A percentile compares a stretch with the other conserved stretches of the same genome.
Conservation (phyloP, 495 filamentous ascomycete genomes). For the Chaetomidium leptoderma region DNA sequence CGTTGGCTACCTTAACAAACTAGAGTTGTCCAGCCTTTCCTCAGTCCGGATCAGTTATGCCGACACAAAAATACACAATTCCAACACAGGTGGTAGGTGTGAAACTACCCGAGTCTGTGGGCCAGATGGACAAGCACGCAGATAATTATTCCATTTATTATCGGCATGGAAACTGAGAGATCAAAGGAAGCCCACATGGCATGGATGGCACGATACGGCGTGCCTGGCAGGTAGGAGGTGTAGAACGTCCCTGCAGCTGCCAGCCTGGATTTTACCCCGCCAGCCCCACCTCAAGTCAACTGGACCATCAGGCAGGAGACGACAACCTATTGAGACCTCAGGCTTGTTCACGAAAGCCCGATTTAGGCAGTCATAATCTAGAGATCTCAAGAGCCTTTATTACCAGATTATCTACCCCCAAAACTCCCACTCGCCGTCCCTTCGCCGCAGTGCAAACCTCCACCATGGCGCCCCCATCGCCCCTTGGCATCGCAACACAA, state of each 20-base stretch:
- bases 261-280: slow-evolving; percentile 27
- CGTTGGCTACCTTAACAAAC: too few relatives aligned
- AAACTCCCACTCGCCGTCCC: background rate
- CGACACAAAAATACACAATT: too few relatives aligned
- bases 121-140: too few relatives aligned
- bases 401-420: background rate
- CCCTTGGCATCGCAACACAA: slow-evolving; percentile 31
- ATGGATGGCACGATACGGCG: too few relatives aligned
- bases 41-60: too few relatives aligned
- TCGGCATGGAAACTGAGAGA: too few relatives aligned
- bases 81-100: too few relatives aligned
- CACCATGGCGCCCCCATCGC: slow-evolving; percentile 31
- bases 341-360: background rate
- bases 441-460: too few relatives aligned
- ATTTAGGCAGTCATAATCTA: background rate
- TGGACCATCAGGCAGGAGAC: slow-evolving; percentile 10
- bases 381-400: background rate
- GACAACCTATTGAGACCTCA: background rate
- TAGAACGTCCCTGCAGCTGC: background rate
- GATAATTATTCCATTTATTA: too few relatives aligned
- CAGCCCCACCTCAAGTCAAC: slow-evolving; percentile 31
- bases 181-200: too few relatives aligned
- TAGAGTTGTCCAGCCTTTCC: too few relatives aligned
- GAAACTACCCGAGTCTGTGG: too few relatives aligned
- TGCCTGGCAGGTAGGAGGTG: background rate